Evolutionary conservation across 2,329 filamentous ascomycete genomes (phyloP).

Genomic region (Cadophora sp.): DNA sequence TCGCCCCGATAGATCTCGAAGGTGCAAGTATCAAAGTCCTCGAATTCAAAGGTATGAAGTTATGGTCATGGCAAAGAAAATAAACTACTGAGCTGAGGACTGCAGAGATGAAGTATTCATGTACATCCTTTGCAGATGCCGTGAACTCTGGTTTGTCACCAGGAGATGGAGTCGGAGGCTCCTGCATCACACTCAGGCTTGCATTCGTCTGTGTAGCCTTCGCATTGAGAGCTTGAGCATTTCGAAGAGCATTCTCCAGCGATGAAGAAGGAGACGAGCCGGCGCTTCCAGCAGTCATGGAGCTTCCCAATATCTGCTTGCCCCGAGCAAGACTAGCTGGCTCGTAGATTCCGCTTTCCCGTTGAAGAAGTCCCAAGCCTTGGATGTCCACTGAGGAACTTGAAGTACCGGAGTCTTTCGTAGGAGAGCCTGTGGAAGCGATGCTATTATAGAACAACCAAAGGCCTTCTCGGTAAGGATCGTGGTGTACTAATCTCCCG

Average conservation of each 20-base stretch:
- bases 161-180: conserved; percentile 36
- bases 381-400: conserved; percentile 31
- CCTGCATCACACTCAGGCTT: conserved; percentile 30
- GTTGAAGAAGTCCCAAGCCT: conserved; percentile 33
- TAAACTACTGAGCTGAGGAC: conserved; percentile 43
- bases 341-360: conserved; percentile 41
- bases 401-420: conserved; percentile 15
- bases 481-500: conserved; percentile 40
- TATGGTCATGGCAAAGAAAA: conserved; percentile 43
- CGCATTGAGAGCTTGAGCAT: conserved; percentile 39
- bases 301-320: conserved; percentile 32
- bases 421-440: conserved; percentile 22
- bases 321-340: conserved; percentile 38
- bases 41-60: conserved; percentile 44
- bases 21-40: conserved; percentile 41
- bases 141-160: conserved; percentile 33
- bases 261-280: conserved; percentile 42
- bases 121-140: conserved; percentile 39
- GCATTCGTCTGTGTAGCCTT: conserved; percentile 34
- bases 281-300: conserved; percentile 35
- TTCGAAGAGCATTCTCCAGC: conserved; percentile 37
- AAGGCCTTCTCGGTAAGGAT: conserved; percentile 40
- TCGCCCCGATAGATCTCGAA: conserved; percentile 21
- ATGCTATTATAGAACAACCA: conserved; percentile 39
- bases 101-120: conserved; percentile 45